These are phyloP conservation scores for Helotiales sp. DNA, from an alignment of 2,329 filamentous ascomycete genomes.

Conservation along the genomic window DNA sequence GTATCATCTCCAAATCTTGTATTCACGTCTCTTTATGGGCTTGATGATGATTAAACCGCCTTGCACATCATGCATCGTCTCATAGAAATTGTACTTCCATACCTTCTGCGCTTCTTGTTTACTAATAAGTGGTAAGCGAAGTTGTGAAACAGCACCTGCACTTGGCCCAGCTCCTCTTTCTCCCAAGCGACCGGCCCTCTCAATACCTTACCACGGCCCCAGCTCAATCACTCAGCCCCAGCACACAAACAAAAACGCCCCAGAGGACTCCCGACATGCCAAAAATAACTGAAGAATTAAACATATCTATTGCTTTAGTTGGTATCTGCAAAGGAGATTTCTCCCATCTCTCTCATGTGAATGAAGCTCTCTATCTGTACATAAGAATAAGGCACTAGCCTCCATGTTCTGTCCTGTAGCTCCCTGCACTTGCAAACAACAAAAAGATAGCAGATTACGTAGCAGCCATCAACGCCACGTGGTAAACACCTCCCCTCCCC, in stretches of 20 bases:
- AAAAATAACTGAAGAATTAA: no score
- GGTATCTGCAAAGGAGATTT: not conserved
- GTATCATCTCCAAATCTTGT: no score
- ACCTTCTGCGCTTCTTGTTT: not conserved
- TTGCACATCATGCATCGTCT: not conserved
- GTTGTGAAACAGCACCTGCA: not conserved
- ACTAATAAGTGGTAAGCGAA: not conserved
- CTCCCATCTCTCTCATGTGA: not conserved
- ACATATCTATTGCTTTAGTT: no score
- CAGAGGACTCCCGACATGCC: no score
- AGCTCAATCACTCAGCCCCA: no score
- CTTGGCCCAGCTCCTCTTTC: no score
- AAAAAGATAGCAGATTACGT: not conserved
- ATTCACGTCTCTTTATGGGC: no score
- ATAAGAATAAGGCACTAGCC: not conserved
- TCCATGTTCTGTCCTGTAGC: not conserved
- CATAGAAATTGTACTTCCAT: not conserved
- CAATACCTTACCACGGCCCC: no score
- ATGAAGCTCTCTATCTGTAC: not conserved
- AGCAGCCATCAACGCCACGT: conserved; percentile 3
- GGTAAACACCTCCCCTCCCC: conserved; percentile 2
- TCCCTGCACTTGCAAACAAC: not conserved
- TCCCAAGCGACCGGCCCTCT: no score
- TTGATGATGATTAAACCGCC: not conserved
- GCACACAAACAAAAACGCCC: no score